phyloP scores from a whole-genome alignment of 2,329 filamentous ascomycete genomes.

The Simplicillium sp. region DNA sequence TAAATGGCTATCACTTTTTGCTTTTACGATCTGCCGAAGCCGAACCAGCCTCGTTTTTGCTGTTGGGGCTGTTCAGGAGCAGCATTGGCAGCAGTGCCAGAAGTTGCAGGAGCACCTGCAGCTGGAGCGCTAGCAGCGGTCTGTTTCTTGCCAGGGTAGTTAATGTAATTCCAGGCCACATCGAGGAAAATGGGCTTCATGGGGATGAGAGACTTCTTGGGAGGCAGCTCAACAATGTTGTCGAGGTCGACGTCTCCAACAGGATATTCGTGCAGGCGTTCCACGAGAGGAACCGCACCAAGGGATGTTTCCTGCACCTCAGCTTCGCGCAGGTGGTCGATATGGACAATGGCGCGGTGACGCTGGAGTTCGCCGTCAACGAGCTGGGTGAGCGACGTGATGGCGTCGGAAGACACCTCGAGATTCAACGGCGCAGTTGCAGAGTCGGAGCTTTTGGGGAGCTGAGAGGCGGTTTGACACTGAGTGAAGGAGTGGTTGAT shows the following conservation, averaged over 20 bases:
- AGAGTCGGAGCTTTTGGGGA: constrained; percentile 25
- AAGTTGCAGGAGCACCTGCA: not conserved
- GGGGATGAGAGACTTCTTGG: constrained; percentile 71
- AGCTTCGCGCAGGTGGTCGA: constrained; percentile 54
- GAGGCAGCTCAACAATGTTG: constrained; percentile 81
- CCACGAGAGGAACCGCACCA: constrained; percentile 50
- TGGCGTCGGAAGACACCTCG: constrained; percentile 51
- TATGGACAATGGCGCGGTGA: constrained; percentile 76
- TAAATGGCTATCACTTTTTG: too few species aligned
- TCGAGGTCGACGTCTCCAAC: constrained; percentile 59
- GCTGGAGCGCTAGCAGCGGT: constrained; percentile 11
- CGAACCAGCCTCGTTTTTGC: constrained; percentile 69
- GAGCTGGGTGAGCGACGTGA: constrained; percentile 48
- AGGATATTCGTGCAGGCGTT: constrained; percentile 69
- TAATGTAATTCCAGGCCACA: constrained; percentile 94
- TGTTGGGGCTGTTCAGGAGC: constrained; percentile 27
- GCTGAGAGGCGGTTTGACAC: constrained; percentile 38
- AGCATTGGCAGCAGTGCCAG: constrained; percentile 13
- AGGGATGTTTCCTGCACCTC: constrained; percentile 28
- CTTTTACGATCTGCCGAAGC: constrained; percentile 46
- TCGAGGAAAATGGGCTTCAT: constrained; percentile 96
- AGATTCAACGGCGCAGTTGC: constrained; percentile 52
- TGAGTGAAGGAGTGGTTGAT: constrained; percentile 63
- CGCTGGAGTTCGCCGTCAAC: constrained; percentile 67
- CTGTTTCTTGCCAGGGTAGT: constrained; percentile 62